Base-by-base conservation (phyloP, 768 basidiomycete genomes). In the Agaricus blazei region DNA sequence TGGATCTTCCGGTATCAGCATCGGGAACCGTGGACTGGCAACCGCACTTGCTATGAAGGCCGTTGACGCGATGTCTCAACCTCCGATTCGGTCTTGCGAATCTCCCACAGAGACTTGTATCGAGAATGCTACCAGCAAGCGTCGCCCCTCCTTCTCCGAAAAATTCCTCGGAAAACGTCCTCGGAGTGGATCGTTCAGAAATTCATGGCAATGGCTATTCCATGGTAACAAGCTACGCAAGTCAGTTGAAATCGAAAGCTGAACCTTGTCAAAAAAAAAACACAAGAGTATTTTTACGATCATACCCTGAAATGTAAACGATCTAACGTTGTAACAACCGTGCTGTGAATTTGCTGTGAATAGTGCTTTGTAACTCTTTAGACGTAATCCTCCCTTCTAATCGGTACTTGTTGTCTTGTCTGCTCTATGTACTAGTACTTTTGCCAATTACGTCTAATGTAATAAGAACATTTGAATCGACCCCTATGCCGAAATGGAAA, bases 1-100 rank as follows among this genome's bases (percentile, higher is more conserved):
- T 54, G 79, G 78, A 3, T 70, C 72, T 0, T 72, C 77, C 0
- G 76, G 73, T 0, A 64, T 80, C 48, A 70, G 66, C 48, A 78
- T 84, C 28, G 77, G 79, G 11, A 83, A 83, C 64, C 73, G 77
- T 5, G 81, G 82, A 0, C 66, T 83, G 23, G 76, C 76, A 2
- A 83, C 81, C 24, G 80, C 80, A 1, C 60, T 82, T 26, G 81
- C 81, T 11, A 64, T 82, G 56, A 77, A 76, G 37, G 82, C 82
- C 7, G 70, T 82, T 40, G 65, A 71, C 47, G 66, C 65, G 2
- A 61, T 71, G 59, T 48, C 48, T 28, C 52, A 58, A 37, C 49
- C 53, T 11, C 27, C 23, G 9, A 11, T 58, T 42, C 37, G 31
- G 29, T 28, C 38, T 28, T 38, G 9, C 27, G 31, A 48, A 43